Percentiles rank a stretch among this genome's conserved stretches.
phyloP scores from a whole-genome alignment of 1,139 yeast species.

The Geotrichum armillariae region DNA sequence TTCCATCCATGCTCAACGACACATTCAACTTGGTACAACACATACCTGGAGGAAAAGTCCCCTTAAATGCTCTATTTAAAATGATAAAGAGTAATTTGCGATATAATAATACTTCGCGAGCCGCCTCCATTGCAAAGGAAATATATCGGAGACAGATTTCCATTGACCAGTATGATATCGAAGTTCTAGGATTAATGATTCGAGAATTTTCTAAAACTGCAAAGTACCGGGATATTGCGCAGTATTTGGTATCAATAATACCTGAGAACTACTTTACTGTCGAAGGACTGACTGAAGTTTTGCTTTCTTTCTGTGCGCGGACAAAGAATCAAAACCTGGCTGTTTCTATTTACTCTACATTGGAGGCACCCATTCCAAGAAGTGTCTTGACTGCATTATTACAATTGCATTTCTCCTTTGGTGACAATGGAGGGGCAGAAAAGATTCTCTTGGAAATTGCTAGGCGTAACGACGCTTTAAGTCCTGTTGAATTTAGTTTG shows the following conservation, averaged over 20 bases:
- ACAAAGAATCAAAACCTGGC: slow-evolving; percentile 28
- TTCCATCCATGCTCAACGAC: slow-evolving; percentile 31
- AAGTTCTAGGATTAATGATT: slow-evolving; percentile 27
- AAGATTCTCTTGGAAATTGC: slow-evolving; percentile 40
- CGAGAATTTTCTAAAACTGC: slow-evolving; percentile 28
- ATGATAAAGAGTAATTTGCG: slow-evolving; percentile 24
- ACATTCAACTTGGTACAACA: slow-evolving; percentile 21
- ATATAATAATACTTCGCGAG: slow-evolving; percentile 24
- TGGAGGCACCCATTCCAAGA: slow-evolving; percentile 30
- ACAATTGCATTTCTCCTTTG: slow-evolving; percentile 42
- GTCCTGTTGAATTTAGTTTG: slow-evolving; percentile 28
- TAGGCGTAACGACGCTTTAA: slow-evolving; percentile 22
- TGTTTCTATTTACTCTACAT: slow-evolving; percentile 25
- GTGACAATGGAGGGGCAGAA: slow-evolving; percentile 45
- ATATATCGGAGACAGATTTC: slow-evolving; percentile 17
- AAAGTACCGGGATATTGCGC: slow-evolving; percentile 25
- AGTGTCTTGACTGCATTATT: slow-evolving; percentile 41
- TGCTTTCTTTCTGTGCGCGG: slow-evolving; percentile 30
- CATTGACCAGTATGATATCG: slow-evolving; percentile 21
- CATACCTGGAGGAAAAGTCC: slow-evolving; percentile 27
- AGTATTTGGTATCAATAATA: slow-evolving; percentile 31
- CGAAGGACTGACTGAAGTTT: slow-evolving; percentile 32
- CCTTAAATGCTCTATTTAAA: slow-evolving; percentile 23
- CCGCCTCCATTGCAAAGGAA: slow-evolving; percentile 25
- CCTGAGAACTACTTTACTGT: slow-evolving; percentile 29